phyloP scores from a whole-genome alignment of 768 basidiomycete species.

The Tulasnella calospora region DNA sequence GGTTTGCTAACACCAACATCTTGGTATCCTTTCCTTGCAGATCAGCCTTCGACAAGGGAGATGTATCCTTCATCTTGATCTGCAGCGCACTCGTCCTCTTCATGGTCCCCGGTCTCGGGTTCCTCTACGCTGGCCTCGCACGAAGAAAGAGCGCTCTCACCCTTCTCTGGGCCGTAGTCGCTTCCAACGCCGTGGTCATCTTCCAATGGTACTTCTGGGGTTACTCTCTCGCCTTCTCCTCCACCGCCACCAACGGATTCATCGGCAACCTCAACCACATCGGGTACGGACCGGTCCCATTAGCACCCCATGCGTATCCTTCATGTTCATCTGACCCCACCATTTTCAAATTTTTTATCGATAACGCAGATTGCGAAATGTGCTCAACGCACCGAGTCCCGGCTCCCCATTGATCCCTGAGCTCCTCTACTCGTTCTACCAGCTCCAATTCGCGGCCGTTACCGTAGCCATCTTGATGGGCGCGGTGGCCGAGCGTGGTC shows the following conservation, averaged over 20 bases:
- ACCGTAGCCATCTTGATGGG: conserved; percentile 61
- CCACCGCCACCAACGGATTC: conserved; percentile 56
- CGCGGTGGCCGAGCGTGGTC: conserved; percentile 78
- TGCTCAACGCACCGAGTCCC: conserved; percentile 65
- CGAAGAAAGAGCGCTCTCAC: conserved; percentile 59
- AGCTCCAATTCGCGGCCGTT: conserved; percentile 81
- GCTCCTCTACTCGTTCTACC: conserved; percentile 79
- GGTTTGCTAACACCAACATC: neutral
- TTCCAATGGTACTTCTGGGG: conserved; percentile 82
- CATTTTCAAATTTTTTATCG: neutral
- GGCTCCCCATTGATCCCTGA: conserved; percentile 78
- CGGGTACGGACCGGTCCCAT: conserved; percentile 38
- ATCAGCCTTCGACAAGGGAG: conserved; percentile 21
- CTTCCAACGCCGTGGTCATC: conserved; percentile 67
- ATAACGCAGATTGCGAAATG: conserved; percentile 47
- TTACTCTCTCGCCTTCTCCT: conserved; percentile 80
- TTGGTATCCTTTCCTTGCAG: neutral
- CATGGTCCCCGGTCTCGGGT: conserved; percentile 67
- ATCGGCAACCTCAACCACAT: conserved; percentile 79
- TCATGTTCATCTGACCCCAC: neutral
- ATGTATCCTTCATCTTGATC: conserved; percentile 23
- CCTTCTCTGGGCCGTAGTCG: conserved; percentile 69
- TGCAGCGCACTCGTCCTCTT: conserved; percentile 47
- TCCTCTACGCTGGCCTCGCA: conserved; percentile 30
- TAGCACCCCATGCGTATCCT: neutral